These are phyloP conservation scores for Globisporangium abappressorium DNA, from an alignment of 352 stramenopile genomes.

Conservation along the genomic window DNA sequence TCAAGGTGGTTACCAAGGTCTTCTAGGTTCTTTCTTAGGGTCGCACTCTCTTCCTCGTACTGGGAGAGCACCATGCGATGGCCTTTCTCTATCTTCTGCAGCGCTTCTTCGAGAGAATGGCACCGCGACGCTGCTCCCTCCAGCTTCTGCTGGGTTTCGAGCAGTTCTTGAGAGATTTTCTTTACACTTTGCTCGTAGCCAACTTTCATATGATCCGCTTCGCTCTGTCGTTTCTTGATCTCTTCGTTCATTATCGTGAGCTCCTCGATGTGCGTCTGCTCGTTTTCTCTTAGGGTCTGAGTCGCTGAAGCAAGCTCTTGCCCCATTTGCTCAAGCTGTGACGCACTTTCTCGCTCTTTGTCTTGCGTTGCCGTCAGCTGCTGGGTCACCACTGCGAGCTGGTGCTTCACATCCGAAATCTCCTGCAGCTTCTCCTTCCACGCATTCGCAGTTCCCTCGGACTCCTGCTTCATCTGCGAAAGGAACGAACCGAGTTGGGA, in stretches of 20 bases:
- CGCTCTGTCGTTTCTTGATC: conserved; percentile 39
- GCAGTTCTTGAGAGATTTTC: conserved; percentile 29
- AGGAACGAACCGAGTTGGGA: conserved; percentile 66
- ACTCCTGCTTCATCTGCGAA: conserved; percentile 72
- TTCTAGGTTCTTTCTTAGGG: conserved; percentile 10
- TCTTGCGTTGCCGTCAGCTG: conserved; percentile 36
- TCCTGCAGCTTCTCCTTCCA: conserved; percentile 68
- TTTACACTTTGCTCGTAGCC: conserved; percentile 36
- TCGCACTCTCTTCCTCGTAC: conserved; percentile 19
- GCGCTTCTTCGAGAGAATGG: conserved; percentile 20
- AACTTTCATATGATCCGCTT: conserved; percentile 29
- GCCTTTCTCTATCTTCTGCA: conserved; percentile 20
- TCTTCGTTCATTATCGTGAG: conserved; percentile 62
- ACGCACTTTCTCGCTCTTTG: conserved; percentile 29
- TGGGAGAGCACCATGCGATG: conserved; percentile 20
- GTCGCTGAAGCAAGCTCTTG: conserved; percentile 36
- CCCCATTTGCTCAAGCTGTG: conserved; percentile 32
- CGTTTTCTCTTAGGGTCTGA: conserved; percentile 27
- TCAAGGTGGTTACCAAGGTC: conserved; percentile 16
- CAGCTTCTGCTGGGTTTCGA: conserved; percentile 26
- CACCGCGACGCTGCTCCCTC: conserved; percentile 15
- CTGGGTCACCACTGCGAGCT: conserved; percentile 32
- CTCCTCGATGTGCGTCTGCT: conserved; percentile 43
- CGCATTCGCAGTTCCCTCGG: conserved; percentile 46
- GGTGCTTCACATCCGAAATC: conserved; percentile 40